phyloP scores from a whole-genome alignment of 2,329 filamentous ascomycete species.

The Arthrinium puccinioides region DNA sequence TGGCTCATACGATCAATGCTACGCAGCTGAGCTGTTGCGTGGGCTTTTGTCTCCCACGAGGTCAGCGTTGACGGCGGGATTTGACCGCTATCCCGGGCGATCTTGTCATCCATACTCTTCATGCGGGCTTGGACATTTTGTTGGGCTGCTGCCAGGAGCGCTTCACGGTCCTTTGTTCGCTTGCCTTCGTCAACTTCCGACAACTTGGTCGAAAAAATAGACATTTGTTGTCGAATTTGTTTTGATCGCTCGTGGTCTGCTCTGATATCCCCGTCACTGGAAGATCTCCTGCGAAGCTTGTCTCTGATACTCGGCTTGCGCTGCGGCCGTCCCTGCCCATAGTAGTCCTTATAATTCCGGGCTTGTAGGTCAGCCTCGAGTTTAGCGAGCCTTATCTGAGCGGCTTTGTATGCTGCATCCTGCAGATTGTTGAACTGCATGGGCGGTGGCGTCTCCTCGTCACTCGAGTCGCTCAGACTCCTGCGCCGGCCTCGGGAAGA shows the following conservation, averaged over 20 bases:
- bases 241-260: constrained; percentile 63
- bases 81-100: constrained; percentile 70
- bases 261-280: constrained; percentile 57
- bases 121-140: constrained; percentile 78
- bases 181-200: constrained; percentile 67
- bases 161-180: constrained; percentile 65
- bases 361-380: constrained; percentile 61
- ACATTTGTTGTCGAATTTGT: constrained; percentile 73
- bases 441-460: constrained; percentile 39
- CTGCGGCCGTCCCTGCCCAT: constrained; percentile 40
- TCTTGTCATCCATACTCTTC: constrained; percentile 72
- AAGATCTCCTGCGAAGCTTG: constrained; percentile 55
- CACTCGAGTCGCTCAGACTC: constrained; percentile 22
- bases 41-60: constrained; percentile 74
- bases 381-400: constrained; percentile 74
- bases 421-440: constrained; percentile 61
- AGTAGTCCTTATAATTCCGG: constrained; percentile 67
- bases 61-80: constrained; percentile 60
- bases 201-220: constrained; percentile 61
- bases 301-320: constrained; percentile 43
- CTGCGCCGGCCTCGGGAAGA: constrained; percentile 20
- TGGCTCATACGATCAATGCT: constrained; percentile 52
- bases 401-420: constrained; percentile 79
- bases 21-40: constrained; percentile 59
- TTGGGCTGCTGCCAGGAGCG: constrained; percentile 70